Conservation (phyloP, 345 rosid genomes). For the Eucalyptus brandiana region DNA sequence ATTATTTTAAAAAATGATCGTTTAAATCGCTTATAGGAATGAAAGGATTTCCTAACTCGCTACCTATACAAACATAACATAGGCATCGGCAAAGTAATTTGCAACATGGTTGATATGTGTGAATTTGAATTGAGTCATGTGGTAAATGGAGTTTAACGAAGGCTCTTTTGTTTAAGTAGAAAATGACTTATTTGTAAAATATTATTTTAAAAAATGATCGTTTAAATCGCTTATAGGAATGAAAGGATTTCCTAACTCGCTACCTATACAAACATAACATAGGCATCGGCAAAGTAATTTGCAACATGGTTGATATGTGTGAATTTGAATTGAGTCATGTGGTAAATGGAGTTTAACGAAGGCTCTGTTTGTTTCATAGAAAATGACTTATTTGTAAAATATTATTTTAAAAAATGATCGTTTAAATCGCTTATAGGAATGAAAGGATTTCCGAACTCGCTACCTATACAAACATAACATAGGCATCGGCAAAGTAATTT, state of each 20-base stretch:
- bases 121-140: too few species aligned
- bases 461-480: not conserved
- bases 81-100: not conserved
- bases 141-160: too few species aligned
- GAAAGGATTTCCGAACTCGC: not conserved
- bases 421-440: too few species aligned
- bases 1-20: accelerated
- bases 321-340: too few species aligned
- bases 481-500: not conserved
- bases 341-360: too few species aligned
- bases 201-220: accelerated
- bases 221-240: too few species aligned
- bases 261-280: not conserved
- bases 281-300: not conserved
- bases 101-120: not conserved
- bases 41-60: not conserved
- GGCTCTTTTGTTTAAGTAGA: accelerated
- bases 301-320: not conserved
- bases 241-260: not conserved
- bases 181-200: not conserved
- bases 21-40: too few species aligned
- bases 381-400: not conserved
- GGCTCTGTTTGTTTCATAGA: too few species aligned
- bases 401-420: accelerated
- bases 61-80: not conserved